Percentiles rank a stretch among this genome's conserved stretches.
Evolutionary conservation across 2,329 filamentous ascomycete genomes (phyloP).

Genomic region (Pseudogymnoascus pannorum): DNA sequence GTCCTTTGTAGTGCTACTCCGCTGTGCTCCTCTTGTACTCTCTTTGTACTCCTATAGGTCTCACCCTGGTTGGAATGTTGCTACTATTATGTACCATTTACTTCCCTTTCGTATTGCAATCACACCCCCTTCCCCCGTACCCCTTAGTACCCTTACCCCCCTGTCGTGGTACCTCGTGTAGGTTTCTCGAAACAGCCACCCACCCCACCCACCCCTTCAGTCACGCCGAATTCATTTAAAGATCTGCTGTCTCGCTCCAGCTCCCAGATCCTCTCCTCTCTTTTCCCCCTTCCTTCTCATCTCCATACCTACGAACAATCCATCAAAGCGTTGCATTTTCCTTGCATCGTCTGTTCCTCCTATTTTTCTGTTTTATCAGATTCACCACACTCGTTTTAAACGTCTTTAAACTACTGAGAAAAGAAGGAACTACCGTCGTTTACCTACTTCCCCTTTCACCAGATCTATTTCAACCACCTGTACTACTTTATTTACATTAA

Average conservation of each 20-base stretch:
- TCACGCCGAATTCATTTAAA: background rate
- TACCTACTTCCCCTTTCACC: background rate
- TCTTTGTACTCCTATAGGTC: too few relatives aligned
- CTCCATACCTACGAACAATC: background rate
- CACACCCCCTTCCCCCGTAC: too few relatives aligned
- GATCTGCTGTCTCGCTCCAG: background rate
- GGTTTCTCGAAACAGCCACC: background rate
- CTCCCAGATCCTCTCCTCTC: background rate
- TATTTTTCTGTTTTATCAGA: background rate
- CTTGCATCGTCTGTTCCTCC: background rate
- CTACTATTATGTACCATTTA: too few relatives aligned
- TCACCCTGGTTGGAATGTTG: too few relatives aligned
- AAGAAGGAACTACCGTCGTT: background rate
- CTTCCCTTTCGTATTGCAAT: too few relatives aligned
- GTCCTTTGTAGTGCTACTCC: too few relatives aligned
- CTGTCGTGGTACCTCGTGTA: background rate
- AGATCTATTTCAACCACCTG: background rate
- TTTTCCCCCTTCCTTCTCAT: background rate
- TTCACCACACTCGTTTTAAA: slow-evolving; percentile 9
- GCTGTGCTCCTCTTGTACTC: too few relatives aligned
- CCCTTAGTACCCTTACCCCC: background rate
- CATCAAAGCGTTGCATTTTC: slow-evolving; percentile 1
- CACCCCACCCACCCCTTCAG: background rate
- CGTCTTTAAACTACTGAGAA: background rate
- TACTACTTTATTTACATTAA: background rate